These are phyloP conservation scores for Citrullus amarus DNA, from an alignment of 306 rosid species.

Conservation along the genomic window DNA sequence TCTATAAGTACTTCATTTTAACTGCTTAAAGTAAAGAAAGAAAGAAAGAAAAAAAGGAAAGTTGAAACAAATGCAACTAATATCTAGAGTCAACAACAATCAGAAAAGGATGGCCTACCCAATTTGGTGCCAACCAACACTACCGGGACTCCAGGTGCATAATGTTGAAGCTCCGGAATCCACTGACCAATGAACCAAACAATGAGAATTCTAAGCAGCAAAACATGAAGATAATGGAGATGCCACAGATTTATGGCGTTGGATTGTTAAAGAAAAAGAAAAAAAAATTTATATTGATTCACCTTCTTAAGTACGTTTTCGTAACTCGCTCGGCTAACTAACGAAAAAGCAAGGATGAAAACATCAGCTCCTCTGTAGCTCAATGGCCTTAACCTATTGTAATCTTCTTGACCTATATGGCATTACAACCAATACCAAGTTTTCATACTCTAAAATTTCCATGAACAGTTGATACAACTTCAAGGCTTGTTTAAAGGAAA, in stretches of 20 bases:
- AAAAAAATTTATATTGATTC: not conserved
- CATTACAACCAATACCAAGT: not conserved
- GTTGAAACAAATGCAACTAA: not conserved
- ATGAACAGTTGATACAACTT: not conserved
- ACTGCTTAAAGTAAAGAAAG: not conserved
- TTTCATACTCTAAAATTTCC: not conserved
- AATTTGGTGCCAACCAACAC: conserved; percentile 78
- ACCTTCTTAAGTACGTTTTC: conserved; percentile 83
- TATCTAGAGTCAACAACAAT: not conserved
- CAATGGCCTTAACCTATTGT: conserved; percentile 83
- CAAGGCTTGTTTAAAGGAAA: not conserved
- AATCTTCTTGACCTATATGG: conserved; percentile 76
- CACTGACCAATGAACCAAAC: conserved; percentile 36
- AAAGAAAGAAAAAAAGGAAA: not conserved
- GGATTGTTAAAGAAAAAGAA: not conserved
- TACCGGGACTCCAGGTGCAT: conserved; percentile 67
- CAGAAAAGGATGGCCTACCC: conserved; percentile 30
- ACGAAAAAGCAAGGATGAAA: conserved; percentile 73
- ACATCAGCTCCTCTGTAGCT: conserved; percentile 94
- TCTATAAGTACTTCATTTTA: not conserved
- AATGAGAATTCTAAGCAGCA: not conserved
- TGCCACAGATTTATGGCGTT: not conserved
- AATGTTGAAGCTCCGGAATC: conserved; percentile 92
- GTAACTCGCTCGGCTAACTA: conserved; percentile 78
- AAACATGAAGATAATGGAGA: not conserved